Conservation (phyloP, 129 eudicot species). For the Helianthus tuberosus region DNA sequence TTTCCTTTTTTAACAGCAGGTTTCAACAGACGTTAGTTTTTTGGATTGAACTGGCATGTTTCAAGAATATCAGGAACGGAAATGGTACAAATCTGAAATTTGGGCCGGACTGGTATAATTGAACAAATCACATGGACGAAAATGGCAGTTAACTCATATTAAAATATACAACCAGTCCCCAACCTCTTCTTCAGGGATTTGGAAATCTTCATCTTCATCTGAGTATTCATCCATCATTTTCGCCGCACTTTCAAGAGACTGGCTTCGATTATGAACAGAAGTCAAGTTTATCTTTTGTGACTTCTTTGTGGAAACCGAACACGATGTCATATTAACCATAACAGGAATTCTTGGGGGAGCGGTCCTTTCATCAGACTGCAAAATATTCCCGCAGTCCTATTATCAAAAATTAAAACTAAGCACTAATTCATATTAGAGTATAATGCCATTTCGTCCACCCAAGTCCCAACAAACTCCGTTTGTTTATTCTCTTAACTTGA, state of each 20-base stretch:
- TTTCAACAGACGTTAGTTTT: no score
- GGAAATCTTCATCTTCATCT: slow-evolving; percentile 93
- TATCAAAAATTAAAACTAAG: slow-evolving; percentile 7
- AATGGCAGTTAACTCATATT: no score
- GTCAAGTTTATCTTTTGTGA: slow-evolving; percentile 47
- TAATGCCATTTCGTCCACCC: no score
- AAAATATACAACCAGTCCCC: background rate
- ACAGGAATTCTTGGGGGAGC: slow-evolving; percentile 93
- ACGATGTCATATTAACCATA: slow-evolving; percentile 91
- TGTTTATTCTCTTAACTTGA: no score
- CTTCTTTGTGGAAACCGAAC: slow-evolving; percentile 56
- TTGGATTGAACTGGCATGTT: no score
- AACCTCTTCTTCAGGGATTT: slow-evolving; percentile 81
- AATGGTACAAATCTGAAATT: no score
- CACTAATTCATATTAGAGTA: background rate
- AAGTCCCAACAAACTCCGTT: no score
- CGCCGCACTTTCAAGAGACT: slow-evolving; percentile 74
- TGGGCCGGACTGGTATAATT: no score
- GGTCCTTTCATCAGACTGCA: slow-evolving; percentile 79
- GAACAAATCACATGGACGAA: no score
- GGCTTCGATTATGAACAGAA: slow-evolving; percentile 52
- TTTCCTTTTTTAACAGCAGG: no score
- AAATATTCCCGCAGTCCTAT: slow-evolving; percentile 88
- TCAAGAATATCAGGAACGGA: no score
- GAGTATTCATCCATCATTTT: slow-evolving; percentile 89